These are phyloP conservation scores for Colletotrichum brevisporum DNA, from an alignment of 2,329 filamentous ascomycete genomes.

Conservation along the genomic window DNA sequence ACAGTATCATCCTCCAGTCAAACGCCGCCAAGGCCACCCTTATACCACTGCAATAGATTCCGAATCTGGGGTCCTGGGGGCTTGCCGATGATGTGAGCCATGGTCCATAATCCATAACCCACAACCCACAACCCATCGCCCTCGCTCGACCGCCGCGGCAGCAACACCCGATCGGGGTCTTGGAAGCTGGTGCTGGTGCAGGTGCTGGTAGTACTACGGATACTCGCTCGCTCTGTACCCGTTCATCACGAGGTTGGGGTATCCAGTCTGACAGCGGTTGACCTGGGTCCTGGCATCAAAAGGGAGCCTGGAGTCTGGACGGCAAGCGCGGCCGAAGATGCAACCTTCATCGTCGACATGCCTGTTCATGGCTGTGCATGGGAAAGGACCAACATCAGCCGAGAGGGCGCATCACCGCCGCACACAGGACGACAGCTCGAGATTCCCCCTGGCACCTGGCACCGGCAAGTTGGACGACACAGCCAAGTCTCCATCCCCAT, in stretches of 20 bases:
- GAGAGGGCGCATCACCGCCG: slow-evolving; percentile 28
- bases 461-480: slow-evolving; percentile 15
- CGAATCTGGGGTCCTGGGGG: slow-evolving; percentile 20
- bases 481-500: slow-evolving; percentile 27
- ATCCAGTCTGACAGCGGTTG: not conserved
- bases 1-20: slow-evolving; percentile 29
- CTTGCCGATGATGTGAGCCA: slow-evolving; percentile 27
- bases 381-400: not conserved
- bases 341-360: not conserved
- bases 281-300: not conserved
- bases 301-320: not conserved
- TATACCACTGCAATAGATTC: slow-evolving; percentile 13
- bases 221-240: not conserved
- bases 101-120: slow-evolving; percentile 5
- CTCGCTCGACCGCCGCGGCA: slow-evolving; percentile 8
- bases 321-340: not conserved
- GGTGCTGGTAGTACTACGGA: too few relatives aligned
- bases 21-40: slow-evolving; percentile 34
- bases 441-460: slow-evolving; percentile 6
- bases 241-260: not conserved
- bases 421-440: slow-evolving; percentile 32
- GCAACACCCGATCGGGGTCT: slow-evolving; percentile 26
- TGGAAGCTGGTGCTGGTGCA: too few relatives aligned
- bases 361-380: slow-evolving; percentile 11
- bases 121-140: not conserved